These are phyloP conservation scores for Wallemia mellicola DNA, from an alignment of 1,284 basidiomycete species.

Conservation along the genomic window DNA sequence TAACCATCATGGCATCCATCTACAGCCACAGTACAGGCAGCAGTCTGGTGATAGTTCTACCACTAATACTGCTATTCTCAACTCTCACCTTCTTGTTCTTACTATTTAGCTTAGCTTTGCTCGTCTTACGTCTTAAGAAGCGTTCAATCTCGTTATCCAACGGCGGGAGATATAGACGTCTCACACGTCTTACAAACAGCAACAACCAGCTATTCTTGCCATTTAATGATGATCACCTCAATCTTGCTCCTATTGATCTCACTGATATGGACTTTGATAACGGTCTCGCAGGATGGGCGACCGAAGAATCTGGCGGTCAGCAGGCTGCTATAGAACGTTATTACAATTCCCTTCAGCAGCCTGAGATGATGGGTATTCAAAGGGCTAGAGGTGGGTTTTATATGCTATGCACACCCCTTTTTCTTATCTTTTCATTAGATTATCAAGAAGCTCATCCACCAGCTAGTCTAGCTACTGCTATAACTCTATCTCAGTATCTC, in stretches of 20 bases:
- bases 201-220: neutral
- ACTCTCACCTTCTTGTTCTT: conserved; percentile 76
- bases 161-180: neutral
- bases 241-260: neutral
- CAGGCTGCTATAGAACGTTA: neutral
- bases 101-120: conserved; percentile 56
- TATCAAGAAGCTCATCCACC: conserved; percentile 72
- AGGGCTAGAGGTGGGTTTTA: neutral
- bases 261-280: neutral
- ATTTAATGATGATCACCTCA: conserved; percentile 1
- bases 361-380: neutral
- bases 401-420: neutral
- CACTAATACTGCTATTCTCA: conserved; percentile 66
- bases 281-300: neutral
- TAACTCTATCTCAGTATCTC: conserved; percentile 82
- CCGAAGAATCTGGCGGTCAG: neutral
- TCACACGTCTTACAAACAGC: conserved; percentile 8
- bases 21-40: conserved; percentile 7
- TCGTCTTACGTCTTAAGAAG: conserved; percentile 46
- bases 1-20: conserved; percentile 5
- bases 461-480: conserved; percentile 73
- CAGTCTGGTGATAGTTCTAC: conserved; percentile 55
- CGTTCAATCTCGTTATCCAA: conserved; percentile 23
- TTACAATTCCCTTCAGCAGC: neutral
- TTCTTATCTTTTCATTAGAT: conserved; percentile 22